Base-by-base conservation (phyloP, 2,329 filamentous ascomycete genomes). In the Blastomyces parvus region DNA sequence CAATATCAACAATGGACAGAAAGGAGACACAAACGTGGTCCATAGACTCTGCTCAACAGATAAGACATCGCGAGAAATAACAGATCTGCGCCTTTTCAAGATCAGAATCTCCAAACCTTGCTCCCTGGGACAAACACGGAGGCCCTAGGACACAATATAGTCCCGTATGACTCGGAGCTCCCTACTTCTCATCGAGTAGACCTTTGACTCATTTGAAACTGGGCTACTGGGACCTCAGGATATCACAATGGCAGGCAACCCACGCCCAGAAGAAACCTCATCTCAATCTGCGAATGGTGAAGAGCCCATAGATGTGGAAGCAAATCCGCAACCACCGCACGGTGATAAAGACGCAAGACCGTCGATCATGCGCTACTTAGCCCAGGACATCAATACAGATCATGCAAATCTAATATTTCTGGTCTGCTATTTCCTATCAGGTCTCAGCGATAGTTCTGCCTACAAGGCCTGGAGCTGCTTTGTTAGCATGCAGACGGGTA, bases 381-480 rank as follows among this genome's bases (percentile, higher is more conserved):
- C 60, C 14, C 57, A 52, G 9, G 62, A 66, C 42, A 62, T 77
- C 48, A 68, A 69, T 36, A 65, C 70, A 46, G 69, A 70, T 8
- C 67, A 77, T 61, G 74, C 74, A 6, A 75, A 77, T 59, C 63
- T 75, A 13, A 66, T 78, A 55, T 77, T 70, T 46, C 64, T 73
- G 14, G 69, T 73, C 64, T 79, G 66, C 65, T 80, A 62, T 70
- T 75, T 79, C 61, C 69, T 75, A 40, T 79, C 77, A 0, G 78
- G 78, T 1, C 70, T 80, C 25, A 77, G 78, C 59, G 78, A 80
- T 65, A 76, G 76, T 64, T 74, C 76, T 50, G 74, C 77, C 13
- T 79, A 79, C 70, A 78, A 77, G 67, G 76, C 77, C 17, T 80
- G 78, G 77, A 76, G 74, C 40, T 79, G 77, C 65, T 80, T 80